Percentiles rank a stretch among this genome's conserved stretches.
phyloP scores from a whole-genome alignment of 208 protist species.

The Acanthamoeba royreba region DNA sequence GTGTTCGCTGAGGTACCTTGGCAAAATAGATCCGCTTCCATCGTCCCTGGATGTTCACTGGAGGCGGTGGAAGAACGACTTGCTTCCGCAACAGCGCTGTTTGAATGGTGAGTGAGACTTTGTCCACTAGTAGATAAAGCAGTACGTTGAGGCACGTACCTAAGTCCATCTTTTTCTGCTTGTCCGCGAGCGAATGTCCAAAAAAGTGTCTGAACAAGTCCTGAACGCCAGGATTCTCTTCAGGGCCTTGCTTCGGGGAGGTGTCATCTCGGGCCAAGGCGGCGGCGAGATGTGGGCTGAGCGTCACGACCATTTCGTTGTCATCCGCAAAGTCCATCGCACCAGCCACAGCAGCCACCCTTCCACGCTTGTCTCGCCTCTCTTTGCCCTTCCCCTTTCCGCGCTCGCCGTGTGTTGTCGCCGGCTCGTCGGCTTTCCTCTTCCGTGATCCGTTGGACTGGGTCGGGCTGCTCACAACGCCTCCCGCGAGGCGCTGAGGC shows the following conservation, averaged over 20 bases:
- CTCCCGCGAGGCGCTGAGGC: too few species aligned
- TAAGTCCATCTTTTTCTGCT: neutral
- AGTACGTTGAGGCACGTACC: too few species aligned
- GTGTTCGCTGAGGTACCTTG: neutral
- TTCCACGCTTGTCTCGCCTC: neutral
- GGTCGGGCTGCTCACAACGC: neutral
- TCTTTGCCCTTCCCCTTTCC: neutral
- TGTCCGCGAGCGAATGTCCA: neutral
- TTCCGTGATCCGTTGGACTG: neutral
- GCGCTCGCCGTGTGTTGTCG: neutral
- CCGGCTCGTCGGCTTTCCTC: neutral
- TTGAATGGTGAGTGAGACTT: neutral
- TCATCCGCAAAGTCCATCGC: too few species aligned
- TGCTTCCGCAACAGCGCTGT: neutral
- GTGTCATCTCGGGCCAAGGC: neutral
- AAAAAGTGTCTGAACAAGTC: neutral
- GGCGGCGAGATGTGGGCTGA: neutral
- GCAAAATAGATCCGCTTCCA: neutral
- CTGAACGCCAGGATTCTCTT: too few species aligned
- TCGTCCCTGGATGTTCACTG: neutral
- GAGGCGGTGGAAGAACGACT: neutral
- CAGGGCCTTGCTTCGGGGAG: neutral
- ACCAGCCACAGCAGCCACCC: neutral
- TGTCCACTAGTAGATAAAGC: too few species aligned
- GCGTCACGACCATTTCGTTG: neutral